phyloP scores from a whole-genome alignment of 192 early-diverging fungal species.

The Coemansia sp. region DNA sequence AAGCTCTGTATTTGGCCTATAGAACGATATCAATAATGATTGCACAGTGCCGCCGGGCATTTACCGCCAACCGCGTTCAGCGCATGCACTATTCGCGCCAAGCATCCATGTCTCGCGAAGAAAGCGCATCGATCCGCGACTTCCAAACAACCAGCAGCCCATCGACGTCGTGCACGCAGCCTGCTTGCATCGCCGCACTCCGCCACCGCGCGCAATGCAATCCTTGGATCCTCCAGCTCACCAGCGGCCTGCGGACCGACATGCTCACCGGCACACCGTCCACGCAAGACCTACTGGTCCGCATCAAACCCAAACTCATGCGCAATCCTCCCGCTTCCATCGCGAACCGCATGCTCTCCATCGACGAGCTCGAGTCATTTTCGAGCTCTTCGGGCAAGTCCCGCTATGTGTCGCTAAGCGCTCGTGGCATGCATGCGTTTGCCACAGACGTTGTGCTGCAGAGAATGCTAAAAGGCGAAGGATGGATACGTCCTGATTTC shows the following conservation, averaged over 20 bases:
- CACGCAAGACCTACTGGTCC: conserved; percentile 14
- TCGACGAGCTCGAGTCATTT: conserved; percentile 35
- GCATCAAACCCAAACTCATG: conserved; percentile 15
- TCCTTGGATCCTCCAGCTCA: conserved; percentile 25
- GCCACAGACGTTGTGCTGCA: conserved; percentile 8
- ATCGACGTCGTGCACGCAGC: not conserved
- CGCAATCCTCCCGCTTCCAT: not conserved
- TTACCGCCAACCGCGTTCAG: not conserved
- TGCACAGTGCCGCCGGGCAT: not conserved
- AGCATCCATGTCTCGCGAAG: not conserved
- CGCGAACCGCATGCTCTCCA: not conserved
- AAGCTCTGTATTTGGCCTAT: too few species aligned
- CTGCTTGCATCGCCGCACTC: not conserved
- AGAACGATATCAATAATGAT: too few species aligned
- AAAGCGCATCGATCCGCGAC: not conserved
- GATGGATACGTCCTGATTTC: conserved; percentile 25
- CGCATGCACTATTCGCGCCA: not conserved
- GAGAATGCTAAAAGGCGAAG: conserved; percentile 1
- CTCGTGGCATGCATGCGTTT: conserved; percentile 15
- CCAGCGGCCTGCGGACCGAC: conserved; percentile 23
- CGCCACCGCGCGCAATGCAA: conserved; percentile 30
- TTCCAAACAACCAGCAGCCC: not conserved
- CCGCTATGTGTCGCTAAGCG: conserved; percentile 16
- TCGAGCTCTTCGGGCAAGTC: conserved; percentile 16
- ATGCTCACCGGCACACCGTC: conserved; percentile 11